Percentiles rank a stretch among this genome's conserved stretches.
These are phyloP conservation scores for Magnolia officinalis DNA, from an alignment of 164 flowering plant species.

Conservation along the genomic window DNA sequence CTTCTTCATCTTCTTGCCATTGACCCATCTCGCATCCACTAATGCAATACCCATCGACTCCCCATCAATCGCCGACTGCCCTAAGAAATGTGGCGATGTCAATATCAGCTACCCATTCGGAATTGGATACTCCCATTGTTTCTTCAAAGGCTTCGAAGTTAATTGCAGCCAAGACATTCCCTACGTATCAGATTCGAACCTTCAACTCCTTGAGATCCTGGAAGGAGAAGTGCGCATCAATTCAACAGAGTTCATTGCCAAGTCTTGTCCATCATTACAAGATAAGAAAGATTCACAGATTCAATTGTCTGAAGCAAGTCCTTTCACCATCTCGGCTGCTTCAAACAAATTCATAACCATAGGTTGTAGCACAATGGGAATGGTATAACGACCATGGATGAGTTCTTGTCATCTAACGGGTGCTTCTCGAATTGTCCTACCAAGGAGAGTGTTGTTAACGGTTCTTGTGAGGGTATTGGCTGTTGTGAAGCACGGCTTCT, in stretches of 20 bases:
- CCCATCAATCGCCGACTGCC: neutral
- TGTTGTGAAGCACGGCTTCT: constrained; percentile 7
- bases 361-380: neutral
- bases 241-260: neutral
- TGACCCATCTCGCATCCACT: neutral
- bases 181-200: neutral
- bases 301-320: neutral
- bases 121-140: neutral
- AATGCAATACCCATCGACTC: neutral
- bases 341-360: neutral
- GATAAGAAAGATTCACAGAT: neutral
- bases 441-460: neutral
- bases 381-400: neutral
- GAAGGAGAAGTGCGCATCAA: neutral
- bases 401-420: neutral
- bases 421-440: neutral
- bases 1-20: neutral
- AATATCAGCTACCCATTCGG: constrained; percentile 1
- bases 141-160: constrained; percentile 5
- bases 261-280: neutral
- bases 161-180: neutral
- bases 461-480: neutral
- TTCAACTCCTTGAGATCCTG: constrained; percentile 1
- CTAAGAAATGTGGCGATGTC: neutral
- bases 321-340: neutral